Conservation (phyloP, 176 grass and related monocot genomes). For the Bolboschoenus planiculmis region DNA sequence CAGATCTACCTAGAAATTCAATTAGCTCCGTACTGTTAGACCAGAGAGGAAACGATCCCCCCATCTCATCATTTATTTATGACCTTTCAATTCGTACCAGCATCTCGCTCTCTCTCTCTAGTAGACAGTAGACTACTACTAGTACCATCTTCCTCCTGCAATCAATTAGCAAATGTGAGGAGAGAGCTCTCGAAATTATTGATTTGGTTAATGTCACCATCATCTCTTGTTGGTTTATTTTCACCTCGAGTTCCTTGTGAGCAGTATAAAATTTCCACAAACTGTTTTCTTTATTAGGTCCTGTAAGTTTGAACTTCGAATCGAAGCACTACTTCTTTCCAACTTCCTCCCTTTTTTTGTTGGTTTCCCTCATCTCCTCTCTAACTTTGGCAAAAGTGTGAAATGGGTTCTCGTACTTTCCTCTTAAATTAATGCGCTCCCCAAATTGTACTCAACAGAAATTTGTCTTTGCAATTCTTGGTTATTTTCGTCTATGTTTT, state of each 20-base stretch:
- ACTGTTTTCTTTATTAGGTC: not conserved
- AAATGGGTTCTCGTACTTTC: not conserved
- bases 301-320: not conserved
- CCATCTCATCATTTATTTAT: not conserved
- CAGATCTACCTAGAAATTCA: not conserved
- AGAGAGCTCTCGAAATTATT: not conserved
- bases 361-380: not conserved
- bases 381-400: not conserved
- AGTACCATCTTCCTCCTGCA: not conserved
- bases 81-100: not conserved
- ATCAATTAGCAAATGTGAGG: not conserved
- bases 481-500: not conserved
- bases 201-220: constrained; percentile 12
- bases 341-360: not conserved
- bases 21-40: not conserved
- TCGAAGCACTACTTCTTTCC: not conserved
- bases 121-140: too few species aligned
- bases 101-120: not conserved
- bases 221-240: not conserved
- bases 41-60: not conserved
- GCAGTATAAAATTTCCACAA: not conserved
- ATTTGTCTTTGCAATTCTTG: not conserved
- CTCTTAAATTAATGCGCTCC: not conserved
- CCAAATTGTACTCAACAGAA: not conserved
- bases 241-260: not conserved